Evolutionary conservation across 805 yeast genomes (phyloP).

Genomic region (Pichia scutulata): DNA sequence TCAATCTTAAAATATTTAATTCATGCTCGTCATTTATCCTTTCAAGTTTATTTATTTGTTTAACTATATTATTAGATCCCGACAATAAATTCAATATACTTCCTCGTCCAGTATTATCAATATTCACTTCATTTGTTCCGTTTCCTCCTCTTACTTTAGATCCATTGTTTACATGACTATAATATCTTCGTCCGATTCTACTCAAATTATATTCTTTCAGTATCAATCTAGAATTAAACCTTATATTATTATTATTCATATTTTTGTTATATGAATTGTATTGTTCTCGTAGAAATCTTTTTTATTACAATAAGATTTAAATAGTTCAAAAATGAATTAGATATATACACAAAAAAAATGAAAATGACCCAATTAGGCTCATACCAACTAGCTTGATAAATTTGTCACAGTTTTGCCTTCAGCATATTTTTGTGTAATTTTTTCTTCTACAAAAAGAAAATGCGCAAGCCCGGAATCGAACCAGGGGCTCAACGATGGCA

Average conservation of each 20-base stretch:
- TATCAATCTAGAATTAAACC: background rate
- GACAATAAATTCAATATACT: conserved; percentile 3
- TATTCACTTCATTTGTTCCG: background rate
- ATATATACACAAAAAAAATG: too few species aligned
- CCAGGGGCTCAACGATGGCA: conserved; percentile 26
- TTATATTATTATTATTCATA: background rate
- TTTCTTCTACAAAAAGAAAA: too few species aligned
- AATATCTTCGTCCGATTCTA: background rate
- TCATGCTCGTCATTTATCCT: conserved; percentile 5
- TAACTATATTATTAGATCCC: background rate
- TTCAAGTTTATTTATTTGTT: conserved; percentile 10
- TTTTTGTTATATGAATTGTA: too few species aligned
- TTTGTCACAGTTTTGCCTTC: background rate
- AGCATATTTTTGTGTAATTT: too few species aligned
- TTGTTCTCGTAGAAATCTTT: background rate
- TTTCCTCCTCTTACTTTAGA: too few species aligned
- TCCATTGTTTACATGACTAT: background rate
- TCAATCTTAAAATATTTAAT: conserved; percentile 10
- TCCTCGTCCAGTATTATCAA: background rate
- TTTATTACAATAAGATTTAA: too few species aligned
- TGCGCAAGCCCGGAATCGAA: conserved; percentile 26
- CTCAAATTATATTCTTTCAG: background rate
- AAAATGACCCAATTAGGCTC: too few species aligned
- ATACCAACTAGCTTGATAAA: too few species aligned
- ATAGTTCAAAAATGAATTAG: too few species aligned